Evolutionary conservation across 371 early-diverging fungal species (phyloP).

Genomic region (Syncephalastrum racemosum): DNA sequence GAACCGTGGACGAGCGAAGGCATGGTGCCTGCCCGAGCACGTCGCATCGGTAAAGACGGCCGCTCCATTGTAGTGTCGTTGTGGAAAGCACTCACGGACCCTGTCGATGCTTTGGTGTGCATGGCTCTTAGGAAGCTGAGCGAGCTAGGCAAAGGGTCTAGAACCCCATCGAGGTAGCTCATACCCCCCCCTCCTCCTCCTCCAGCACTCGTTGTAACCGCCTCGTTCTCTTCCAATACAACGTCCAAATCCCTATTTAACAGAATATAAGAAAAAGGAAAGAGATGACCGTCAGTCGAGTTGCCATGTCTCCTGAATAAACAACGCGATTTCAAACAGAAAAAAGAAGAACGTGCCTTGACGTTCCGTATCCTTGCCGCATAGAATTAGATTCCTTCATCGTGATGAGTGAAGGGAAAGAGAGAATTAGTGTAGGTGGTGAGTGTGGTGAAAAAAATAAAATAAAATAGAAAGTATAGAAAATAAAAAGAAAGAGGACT

Average conservation of each 20-base stretch:
- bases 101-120: constrained; percentile 16
- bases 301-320: too few relatives aligned
- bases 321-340: not conserved
- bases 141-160: constrained; percentile 25
- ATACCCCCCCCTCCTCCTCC: constrained; percentile 12
- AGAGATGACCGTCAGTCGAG: too few relatives aligned
- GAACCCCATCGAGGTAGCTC: constrained; percentile 26
- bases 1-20: constrained; percentile 62
- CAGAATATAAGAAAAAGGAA: not conserved
- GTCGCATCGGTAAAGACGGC: constrained; percentile 29
- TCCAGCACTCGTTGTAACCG: constrained; percentile 5
- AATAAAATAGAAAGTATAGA: too few relatives aligned
- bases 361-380: constrained; percentile 21
- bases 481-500: too few relatives aligned
- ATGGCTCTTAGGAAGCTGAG: constrained; percentile 31
- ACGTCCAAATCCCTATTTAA: constrained; percentile 35
- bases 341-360: constrained; percentile 15
- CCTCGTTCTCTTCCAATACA: constrained; percentile 42
- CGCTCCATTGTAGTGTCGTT: constrained; percentile 11
- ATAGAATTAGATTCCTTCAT: constrained; percentile 26
- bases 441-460: too few relatives aligned
- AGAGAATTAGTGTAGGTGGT: too few relatives aligned
- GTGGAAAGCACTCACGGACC: constrained; percentile 10
- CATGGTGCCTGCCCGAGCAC: constrained; percentile 81
- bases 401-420: constrained; percentile 1